These are phyloP conservation scores for Fomitiporia mediterranea DNA, from an alignment of 1,284 basidiomycete genomes.

Conservation along the genomic window DNA sequence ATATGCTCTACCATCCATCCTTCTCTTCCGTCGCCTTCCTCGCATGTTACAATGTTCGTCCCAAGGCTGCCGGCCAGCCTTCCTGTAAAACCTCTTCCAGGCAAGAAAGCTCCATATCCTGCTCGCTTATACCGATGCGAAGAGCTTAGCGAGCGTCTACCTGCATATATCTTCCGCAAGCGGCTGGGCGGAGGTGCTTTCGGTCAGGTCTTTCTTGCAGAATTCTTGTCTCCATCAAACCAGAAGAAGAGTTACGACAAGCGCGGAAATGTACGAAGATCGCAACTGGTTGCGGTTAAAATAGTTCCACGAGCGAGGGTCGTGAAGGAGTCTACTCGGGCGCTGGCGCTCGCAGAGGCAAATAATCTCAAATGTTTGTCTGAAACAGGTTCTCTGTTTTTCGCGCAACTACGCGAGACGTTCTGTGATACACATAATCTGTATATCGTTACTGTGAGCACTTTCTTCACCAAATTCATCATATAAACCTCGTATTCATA, in stretches of 20 bases:
- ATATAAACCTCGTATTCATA: not conserved
- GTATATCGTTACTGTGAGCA: slow-evolving; percentile 17
- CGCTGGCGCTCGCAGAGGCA: slow-evolving; percentile 8
- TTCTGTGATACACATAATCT: slow-evolving; percentile 17
- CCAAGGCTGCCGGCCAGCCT: not conserved
- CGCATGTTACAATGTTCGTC: not conserved
- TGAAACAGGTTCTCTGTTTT: slow-evolving; percentile 3
- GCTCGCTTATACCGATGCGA: not conserved
- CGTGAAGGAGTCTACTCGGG: not conserved
- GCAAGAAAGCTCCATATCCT: not conserved
- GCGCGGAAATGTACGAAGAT: not conserved
- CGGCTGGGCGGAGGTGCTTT: slow-evolving; percentile 9
- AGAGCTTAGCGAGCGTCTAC: slow-evolving; percentile 10
- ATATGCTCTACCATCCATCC: too few species aligned
- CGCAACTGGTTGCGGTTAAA: slow-evolving; percentile 8
- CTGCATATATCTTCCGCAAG: not conserved
- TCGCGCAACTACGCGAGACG: slow-evolving; percentile 8
- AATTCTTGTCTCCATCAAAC: too few species aligned
- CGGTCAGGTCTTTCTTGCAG: slow-evolving; percentile 8
- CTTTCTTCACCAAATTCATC: not conserved
- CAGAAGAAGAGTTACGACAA: not conserved
- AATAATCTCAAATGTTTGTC: slow-evolving; percentile 4
- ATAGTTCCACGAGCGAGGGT: slow-evolving; percentile 12
- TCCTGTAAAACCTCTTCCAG: not conserved
- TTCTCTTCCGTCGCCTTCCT: not conserved